Conservation (phyloP, 2,329 filamentous ascomycete genomes). For the Fusarium succisae region DNA sequence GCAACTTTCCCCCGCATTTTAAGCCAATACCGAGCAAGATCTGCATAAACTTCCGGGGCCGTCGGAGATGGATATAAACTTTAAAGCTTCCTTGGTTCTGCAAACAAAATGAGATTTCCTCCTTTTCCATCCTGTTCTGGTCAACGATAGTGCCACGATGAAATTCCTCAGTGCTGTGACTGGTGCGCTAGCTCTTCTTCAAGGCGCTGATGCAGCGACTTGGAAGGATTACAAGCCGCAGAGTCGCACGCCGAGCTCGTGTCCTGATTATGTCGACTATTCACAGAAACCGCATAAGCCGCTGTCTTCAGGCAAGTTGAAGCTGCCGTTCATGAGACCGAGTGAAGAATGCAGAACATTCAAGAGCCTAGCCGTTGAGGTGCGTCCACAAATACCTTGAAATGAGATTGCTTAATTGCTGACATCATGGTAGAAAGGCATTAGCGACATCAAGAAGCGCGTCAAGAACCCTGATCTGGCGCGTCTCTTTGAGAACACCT, state of each 20-base stretch:
- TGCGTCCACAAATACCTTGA: rapidly evolving
- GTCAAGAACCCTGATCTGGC: conserved; percentile 16
- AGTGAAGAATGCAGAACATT: conserved; percentile 27
- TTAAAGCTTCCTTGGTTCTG: background rate
- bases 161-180: background rate
- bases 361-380: conserved; percentile 18
- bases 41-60: background rate
- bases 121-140: background rate
- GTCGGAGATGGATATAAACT: background rate
- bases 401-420: rapidly evolving
- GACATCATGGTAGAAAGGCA: background rate
- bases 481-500: conserved; percentile 22
- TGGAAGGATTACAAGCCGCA: conserved; percentile 21
- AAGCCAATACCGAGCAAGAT: background rate
- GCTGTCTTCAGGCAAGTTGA: background rate
- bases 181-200: background rate
- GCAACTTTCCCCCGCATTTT: background rate
- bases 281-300: conserved; percentile 1
- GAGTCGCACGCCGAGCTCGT: background rate
- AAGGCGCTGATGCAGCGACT: background rate
- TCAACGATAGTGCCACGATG: background rate
- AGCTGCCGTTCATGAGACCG: conserved; percentile 12
- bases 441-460: conserved; percentile 13
- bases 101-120: background rate
- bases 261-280: conserved; percentile 21